Evolutionary conservation across 495 filamentous ascomycete species (phyloP).

Genomic region (Filosporella fistucella): DNA sequence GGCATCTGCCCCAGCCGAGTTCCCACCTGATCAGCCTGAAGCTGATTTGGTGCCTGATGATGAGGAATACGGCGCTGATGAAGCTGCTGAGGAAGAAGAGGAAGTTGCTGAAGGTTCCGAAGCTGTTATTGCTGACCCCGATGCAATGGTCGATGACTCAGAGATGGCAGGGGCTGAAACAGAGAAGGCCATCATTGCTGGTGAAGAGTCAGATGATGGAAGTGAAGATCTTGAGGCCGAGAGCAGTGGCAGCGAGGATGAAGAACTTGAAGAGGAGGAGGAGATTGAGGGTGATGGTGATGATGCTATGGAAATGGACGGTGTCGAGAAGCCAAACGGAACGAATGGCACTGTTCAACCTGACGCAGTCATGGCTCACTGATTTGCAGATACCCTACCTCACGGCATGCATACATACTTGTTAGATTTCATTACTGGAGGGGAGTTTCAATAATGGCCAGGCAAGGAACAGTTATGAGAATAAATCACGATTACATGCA

Average conservation of each 20-base stretch:
- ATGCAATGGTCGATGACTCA: conserved; percentile 58
- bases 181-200: conserved; percentile 38
- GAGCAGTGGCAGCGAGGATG: conserved; percentile 81
- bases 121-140: conserved; percentile 28
- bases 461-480: neutral
- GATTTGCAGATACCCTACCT: conserved; percentile 4
- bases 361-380: conserved; percentile 27
- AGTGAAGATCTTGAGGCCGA: conserved; percentile 97
- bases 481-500: neutral
- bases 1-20: conserved; percentile 91
- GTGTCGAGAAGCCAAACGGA: conserved; percentile 35
- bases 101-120: conserved; percentile 41
- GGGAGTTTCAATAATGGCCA: neutral
- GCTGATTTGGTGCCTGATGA: conserved; percentile 84
- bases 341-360: conserved; percentile 1
- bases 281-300: conserved; percentile 57
- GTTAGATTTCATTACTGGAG: neutral
- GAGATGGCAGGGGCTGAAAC: conserved; percentile 77
- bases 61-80: conserved; percentile 84
- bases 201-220: conserved; percentile 78
- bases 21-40: conserved; percentile 95
- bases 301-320: conserved; percentile 82
- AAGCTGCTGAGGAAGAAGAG: conserved; percentile 60
- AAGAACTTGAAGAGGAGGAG: conserved; percentile 75
- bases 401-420: neutral